These are phyloP conservation scores for Candida ovalis DNA, from an alignment of 805 yeast species.

Conservation along the genomic window DNA sequence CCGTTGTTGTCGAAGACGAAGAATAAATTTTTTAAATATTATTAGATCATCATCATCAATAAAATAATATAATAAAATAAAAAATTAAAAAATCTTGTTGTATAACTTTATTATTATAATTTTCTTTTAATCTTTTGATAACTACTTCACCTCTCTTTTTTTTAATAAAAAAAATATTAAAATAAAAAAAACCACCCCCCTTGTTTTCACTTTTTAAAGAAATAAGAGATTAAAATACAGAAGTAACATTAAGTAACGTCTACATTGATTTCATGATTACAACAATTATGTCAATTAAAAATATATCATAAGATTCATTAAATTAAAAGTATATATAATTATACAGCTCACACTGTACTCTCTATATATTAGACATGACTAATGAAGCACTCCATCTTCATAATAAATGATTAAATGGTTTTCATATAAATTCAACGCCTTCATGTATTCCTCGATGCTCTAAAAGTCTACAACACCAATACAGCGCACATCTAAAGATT, in stretches of 20 bases:
- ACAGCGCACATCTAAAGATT: background rate
- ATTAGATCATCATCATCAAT: background rate
- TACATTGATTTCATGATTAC: too few species aligned
- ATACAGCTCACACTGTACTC: background rate
- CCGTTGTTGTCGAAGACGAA: constrained; percentile 86
- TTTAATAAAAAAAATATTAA: background rate
- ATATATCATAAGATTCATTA: background rate
- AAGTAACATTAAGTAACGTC: too few species aligned
- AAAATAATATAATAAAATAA: background rate
- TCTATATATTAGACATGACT: too few species aligned
- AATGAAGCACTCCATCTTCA: too few species aligned
- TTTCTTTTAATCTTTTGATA: background rate
- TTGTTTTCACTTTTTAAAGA: too few species aligned
- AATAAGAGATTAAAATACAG: background rate
- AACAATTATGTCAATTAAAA: background rate
- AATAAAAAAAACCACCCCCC: too few species aligned
- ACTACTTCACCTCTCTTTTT: background rate
- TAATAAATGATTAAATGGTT: too few species aligned
- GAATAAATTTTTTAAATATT: constrained; percentile 28
- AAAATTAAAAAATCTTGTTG: too few species aligned
- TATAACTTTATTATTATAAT: background rate
- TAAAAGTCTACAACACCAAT: too few species aligned
- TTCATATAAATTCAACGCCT: too few species aligned
- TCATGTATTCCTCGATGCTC: too few species aligned
- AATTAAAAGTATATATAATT: background rate